These are phyloP conservation scores for Teratosphaeria gauchensis DNA, from an alignment of 2,329 filamentous ascomycete genomes.

Conservation along the genomic window DNA sequence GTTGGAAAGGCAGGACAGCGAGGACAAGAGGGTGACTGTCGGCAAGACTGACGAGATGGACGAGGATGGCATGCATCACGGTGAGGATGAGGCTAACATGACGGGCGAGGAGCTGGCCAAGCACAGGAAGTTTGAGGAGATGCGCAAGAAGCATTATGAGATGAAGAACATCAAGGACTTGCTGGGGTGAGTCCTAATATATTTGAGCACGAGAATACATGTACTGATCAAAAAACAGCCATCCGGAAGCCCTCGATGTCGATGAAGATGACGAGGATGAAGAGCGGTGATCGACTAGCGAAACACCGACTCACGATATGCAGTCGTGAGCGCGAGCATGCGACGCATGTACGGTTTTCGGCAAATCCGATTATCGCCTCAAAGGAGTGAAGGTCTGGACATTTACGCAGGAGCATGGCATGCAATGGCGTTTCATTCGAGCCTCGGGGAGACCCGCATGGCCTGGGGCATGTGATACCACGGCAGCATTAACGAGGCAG, in stretches of 20 bases:
- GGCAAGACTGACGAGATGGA: conserved; percentile 39
- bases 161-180: conserved; percentile 90
- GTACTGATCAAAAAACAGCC: neutral
- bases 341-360: neutral
- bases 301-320: neutral
- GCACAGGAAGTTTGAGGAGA: conserved; percentile 80
- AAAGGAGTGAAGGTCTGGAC: neutral
- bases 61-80: conserved; percentile 42
- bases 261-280: neutral
- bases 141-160: conserved; percentile 95
- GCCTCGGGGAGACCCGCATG: neutral
- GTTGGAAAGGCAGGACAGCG: conserved; percentile 27
- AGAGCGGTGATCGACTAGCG: neutral
- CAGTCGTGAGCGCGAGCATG: neutral
- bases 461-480: neutral
- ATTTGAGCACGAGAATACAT: neutral
- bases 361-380: neutral
- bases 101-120: conserved; percentile 71
- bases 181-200: conserved; percentile 52
- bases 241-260: neutral
- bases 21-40: conserved; percentile 74
- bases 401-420: neutral
- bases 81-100: conserved; percentile 47
- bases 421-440: neutral
- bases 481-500: neutral